Percentiles rank a stretch among this genome's conserved stretches.
Conservation (phyloP, 2,329 filamentous ascomycete genomes). For the Mycocentrospora acerina region DNA sequence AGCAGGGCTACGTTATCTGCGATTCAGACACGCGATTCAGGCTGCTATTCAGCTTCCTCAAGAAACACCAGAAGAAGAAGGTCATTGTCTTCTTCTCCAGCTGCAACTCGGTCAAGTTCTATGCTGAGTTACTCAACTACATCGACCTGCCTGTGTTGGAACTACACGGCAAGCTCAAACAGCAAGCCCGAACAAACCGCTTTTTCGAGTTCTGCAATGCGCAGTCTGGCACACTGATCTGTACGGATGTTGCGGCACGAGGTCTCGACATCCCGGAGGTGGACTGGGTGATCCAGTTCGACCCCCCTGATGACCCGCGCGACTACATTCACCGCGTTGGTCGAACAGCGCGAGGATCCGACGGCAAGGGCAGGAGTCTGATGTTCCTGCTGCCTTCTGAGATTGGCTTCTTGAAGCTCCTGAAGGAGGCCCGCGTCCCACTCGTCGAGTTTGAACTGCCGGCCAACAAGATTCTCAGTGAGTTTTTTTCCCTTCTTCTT, state of each 20-base stretch:
- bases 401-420: conserved; percentile 85
- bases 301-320: conserved; percentile 83
- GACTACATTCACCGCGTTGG: conserved; percentile 81
- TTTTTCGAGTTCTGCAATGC: conserved; percentile 97
- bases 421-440: conserved; percentile 88
- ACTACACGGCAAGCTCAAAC: conserved; percentile 91
- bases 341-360: conserved; percentile 83
- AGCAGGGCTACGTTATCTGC: conserved; percentile 94
- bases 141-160: conserved; percentile 89
- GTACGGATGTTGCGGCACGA: conserved; percentile 93
- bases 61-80: conserved; percentile 92
- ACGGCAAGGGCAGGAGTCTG: conserved; percentile 81
- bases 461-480: conserved; percentile 74
- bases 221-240: conserved; percentile 83
- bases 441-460: conserved; percentile 97
- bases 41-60: conserved; percentile 90
- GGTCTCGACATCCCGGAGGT: conserved; percentile 94
- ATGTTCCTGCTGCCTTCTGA: conserved; percentile 93
- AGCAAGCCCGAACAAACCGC: conserved; percentile 97
- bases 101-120: conserved; percentile 93
- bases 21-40: conserved; percentile 93
- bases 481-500: conserved; percentile 1
- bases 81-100: conserved; percentile 90
- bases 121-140: conserved; percentile 92
- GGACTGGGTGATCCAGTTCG: conserved; percentile 90